phyloP scores from a whole-genome alignment of 176 grass and related monocot species.

The Poa annua region DNA sequence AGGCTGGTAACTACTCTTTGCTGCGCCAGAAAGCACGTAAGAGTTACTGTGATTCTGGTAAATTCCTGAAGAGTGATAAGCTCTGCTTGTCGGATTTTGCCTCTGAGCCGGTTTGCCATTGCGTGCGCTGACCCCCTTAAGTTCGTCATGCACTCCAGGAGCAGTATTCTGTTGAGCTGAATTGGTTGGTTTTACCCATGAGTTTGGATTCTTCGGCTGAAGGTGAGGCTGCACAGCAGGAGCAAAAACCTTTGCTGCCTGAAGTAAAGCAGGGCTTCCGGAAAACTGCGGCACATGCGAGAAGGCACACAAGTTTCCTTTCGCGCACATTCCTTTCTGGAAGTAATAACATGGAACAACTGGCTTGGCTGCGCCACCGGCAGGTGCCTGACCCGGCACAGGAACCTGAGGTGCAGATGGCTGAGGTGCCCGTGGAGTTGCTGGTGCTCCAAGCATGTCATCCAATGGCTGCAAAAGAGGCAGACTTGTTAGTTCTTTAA shows the following conservation, averaged over 20 bases:
- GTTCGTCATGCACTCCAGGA: conserved; percentile 17
- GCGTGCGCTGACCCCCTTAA: background rate
- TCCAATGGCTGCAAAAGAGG: conserved; percentile 56
- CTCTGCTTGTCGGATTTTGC: too few species aligned
- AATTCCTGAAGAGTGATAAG: background rate
- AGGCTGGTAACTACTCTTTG: conserved; percentile 34
- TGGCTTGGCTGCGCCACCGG: conserved; percentile 47
- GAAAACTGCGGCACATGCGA: conserved; percentile 45
- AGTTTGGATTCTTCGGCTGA: conserved; percentile 51
- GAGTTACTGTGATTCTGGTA: conserved; percentile 44
- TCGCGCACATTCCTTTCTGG: conserved; percentile 64
- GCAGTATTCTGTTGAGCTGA: conserved; percentile 26
- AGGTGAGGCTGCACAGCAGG: conserved; percentile 33
- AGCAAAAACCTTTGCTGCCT: conserved; percentile 32
- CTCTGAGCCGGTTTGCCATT: background rate
- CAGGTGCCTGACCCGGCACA: conserved; percentile 33
- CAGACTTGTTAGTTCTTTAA: background rate
- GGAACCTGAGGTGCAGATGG: conserved; percentile 41
- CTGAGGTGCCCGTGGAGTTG: conserved; percentile 40
- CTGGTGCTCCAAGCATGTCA: conserved; percentile 27
- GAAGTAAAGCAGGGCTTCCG: conserved; percentile 43
- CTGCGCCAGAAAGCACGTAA: conserved; percentile 15
- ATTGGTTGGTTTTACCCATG: conserved; percentile 47
- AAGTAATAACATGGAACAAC: conserved; percentile 64
- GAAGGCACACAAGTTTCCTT: conserved; percentile 65